These are phyloP conservation scores for Alternaria alternata DNA, from an alignment of 2,329 filamentous ascomycete species.

Conservation along the genomic window DNA sequence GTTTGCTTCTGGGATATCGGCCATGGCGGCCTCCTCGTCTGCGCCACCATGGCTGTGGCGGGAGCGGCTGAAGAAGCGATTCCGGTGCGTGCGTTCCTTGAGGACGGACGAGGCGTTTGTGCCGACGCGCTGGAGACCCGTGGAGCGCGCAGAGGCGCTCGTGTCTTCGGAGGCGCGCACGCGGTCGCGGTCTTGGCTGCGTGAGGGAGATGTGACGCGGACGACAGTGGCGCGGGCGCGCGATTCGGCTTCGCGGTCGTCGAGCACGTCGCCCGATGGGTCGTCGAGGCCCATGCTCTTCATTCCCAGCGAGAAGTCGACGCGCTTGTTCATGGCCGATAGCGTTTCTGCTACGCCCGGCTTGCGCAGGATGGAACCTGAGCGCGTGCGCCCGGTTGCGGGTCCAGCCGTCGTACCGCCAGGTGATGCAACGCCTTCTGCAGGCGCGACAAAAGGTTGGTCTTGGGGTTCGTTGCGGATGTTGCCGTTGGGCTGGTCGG, in stretches of 20 bases:
- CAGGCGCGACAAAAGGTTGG: slow-evolving; percentile 54
- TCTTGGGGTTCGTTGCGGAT: slow-evolving; percentile 48
- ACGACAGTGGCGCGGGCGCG: slow-evolving; percentile 51
- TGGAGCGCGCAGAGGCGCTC: slow-evolving; percentile 37
- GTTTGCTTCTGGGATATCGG: slow-evolving; percentile 54
- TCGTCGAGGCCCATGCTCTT: slow-evolving; percentile 65
- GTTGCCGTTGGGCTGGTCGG: slow-evolving; percentile 56
- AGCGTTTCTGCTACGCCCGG: slow-evolving; percentile 65
- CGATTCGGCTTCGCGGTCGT: slow-evolving; percentile 57
- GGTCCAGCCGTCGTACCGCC: slow-evolving; percentile 5
- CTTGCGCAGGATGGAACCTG: slow-evolving; percentile 65
- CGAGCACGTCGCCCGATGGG: slow-evolving; percentile 70
- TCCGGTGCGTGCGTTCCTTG: slow-evolving; percentile 59
- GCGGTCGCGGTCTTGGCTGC: slow-evolving; percentile 39
- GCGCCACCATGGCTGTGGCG: slow-evolving; percentile 32
- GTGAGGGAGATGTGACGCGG: slow-evolving; percentile 51
- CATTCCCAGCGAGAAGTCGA: slow-evolving; percentile 77
- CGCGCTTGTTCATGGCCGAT: slow-evolving; percentile 66
- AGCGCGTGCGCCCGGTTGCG: slow-evolving; percentile 51
- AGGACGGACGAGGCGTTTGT: slow-evolving; percentile 44
- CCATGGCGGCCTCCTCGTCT: slow-evolving; percentile 57
- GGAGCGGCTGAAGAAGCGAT: slow-evolving; percentile 68
- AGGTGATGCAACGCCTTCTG: slow-evolving; percentile 20
- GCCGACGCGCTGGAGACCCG: slow-evolving; percentile 44
- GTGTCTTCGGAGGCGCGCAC: slow-evolving; percentile 40